These are phyloP conservation scores for Dactylonectria macrodidyma DNA, from an alignment of 2,329 filamentous ascomycete genomes.

Conservation along the genomic window DNA sequence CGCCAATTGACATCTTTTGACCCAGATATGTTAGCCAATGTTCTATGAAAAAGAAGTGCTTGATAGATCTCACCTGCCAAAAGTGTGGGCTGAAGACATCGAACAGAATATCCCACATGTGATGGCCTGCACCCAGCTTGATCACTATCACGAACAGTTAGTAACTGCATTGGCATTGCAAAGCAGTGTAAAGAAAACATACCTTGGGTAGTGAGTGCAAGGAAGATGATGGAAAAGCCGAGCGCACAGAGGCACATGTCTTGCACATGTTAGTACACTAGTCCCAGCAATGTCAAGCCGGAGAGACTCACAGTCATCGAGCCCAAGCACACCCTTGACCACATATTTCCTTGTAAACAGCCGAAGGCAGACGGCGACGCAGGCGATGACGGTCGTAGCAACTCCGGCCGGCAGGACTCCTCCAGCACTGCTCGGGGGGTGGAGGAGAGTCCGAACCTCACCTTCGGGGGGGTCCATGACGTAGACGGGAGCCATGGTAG, in stretches of 20 bases:
- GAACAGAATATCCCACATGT: constrained; percentile 49
- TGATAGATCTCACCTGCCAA: constrained; percentile 37
- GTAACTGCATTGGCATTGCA: neutral
- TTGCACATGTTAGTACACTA: constrained; percentile 21
- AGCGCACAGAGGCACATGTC: constrained; percentile 46
- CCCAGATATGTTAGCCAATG: constrained; percentile 2
- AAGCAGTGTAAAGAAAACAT: constrained; percentile 10
- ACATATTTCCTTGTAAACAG: constrained; percentile 49
- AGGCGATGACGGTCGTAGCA: constrained; percentile 42
- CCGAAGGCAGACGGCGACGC: constrained; percentile 42
- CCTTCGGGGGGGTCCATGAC: constrained; percentile 47
- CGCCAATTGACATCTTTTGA: constrained; percentile 50
- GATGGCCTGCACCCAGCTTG: constrained; percentile 45
- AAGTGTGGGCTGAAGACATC: constrained; percentile 42
- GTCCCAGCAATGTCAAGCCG: neutral
- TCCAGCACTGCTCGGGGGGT: constrained; percentile 42
- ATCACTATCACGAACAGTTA: constrained; percentile 37
- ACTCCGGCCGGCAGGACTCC: constrained; percentile 43
- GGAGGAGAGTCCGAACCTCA: constrained; percentile 39
- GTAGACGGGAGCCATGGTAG: constrained; percentile 68
- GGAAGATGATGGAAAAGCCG: constrained; percentile 43
- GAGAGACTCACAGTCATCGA: constrained; percentile 47
- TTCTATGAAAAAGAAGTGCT: neutral
- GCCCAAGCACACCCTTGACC: constrained; percentile 45
- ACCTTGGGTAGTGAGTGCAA: constrained; percentile 44